Conservation (phyloP, 495 filamentous ascomycete genomes). For the Penicillium goetzii region DNA sequence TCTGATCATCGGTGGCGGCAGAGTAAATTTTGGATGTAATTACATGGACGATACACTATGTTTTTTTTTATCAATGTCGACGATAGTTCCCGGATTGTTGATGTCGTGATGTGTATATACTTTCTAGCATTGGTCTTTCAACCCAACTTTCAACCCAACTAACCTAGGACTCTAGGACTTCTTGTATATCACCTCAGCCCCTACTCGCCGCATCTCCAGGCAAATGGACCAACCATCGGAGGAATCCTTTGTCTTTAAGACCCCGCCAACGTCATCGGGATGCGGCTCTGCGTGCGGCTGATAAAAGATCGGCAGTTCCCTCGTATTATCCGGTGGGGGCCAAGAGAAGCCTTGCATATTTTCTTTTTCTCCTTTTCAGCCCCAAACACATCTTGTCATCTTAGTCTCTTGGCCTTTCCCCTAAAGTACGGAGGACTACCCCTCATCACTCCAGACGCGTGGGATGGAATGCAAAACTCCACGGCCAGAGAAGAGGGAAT, state of each 20-base stretch:
- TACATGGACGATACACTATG: neutral
- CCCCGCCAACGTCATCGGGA: slow-evolving; percentile 5
- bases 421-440: neutral
- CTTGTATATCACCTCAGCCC: neutral
- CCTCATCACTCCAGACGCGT: neutral
- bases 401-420: neutral
- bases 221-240: neutral
- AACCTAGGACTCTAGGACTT: neutral
- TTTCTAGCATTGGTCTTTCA: neutral
- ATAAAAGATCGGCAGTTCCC: slow-evolving; percentile 4
- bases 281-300: slow-evolving; percentile 11
- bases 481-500: neutral
- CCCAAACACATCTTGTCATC: neutral
- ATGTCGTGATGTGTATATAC: neutral
- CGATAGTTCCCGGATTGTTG: neutral
- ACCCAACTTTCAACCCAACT: neutral
- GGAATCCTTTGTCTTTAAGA: neutral
- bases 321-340: slow-evolving; percentile 2
- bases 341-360: neutral
- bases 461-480: neutral
- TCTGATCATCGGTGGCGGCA: neutral
- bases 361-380: neutral
- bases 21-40: slow-evolving; percentile 1
- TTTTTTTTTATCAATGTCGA: neutral
- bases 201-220: neutral